Percentiles rank a stretch among this genome's conserved stretches.
Conservation (phyloP, 176 grass and related monocot species). For the Carex scoparia region DNA sequence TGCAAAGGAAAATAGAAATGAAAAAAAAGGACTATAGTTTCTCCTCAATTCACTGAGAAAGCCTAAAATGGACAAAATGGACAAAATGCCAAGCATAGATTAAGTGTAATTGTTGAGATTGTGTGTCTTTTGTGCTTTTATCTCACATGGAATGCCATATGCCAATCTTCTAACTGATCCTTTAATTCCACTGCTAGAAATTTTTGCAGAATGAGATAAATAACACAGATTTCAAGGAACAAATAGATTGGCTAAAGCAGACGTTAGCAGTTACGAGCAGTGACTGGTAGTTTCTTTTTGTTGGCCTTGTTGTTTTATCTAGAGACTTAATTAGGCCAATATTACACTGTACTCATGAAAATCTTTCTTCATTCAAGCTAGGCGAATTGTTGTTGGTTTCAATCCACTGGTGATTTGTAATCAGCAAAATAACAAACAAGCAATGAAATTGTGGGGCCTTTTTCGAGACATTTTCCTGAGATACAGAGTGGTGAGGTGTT, state of each 20-base stretch:
- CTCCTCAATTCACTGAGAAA: neutral
- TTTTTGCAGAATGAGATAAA: constrained; percentile 10
- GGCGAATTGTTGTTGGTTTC: constrained; percentile 39
- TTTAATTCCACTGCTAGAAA: neutral
- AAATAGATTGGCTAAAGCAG: constrained; percentile 23
- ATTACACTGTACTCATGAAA: constrained; percentile 10
- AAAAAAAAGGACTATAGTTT: neutral
- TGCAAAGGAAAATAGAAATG: neutral
- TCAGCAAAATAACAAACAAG: constrained; percentile 27
- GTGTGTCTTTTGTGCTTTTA: neutral
- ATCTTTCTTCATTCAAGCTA: constrained; percentile 29
- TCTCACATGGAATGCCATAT: neutral
- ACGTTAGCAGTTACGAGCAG: constrained; percentile 24
- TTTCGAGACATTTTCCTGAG: constrained; percentile 34
- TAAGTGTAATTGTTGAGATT: neutral
- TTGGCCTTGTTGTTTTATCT: neutral
- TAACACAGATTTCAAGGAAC: constrained; percentile 22
- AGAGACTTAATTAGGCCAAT: neutral
- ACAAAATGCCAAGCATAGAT: neutral
- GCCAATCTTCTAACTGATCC: neutral
- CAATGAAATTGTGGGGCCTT: constrained; percentile 25
- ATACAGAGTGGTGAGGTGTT: constrained; percentile 32
- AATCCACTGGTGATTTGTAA: constrained; percentile 41
- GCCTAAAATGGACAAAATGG: neutral
- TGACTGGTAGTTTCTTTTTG: constrained; percentile 30